Percentiles rank a stretch among this genome's conserved stretches.
Evolutionary conservation across 176 grass and related monocot species (phyloP).

Genomic region (Carex pumila): DNA sequence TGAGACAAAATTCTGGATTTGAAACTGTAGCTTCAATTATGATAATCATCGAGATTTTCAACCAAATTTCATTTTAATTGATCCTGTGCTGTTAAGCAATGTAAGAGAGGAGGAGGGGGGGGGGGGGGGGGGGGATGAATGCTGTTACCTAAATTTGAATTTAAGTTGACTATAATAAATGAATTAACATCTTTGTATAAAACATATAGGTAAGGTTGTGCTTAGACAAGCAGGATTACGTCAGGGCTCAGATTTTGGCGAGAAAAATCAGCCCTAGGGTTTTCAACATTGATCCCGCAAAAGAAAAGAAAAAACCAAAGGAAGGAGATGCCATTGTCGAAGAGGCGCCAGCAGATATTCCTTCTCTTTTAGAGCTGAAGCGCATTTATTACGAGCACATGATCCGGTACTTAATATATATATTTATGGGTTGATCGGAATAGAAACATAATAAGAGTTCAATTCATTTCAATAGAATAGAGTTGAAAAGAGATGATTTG

Average conservation of each 20-base stretch:
- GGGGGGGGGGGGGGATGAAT: neutral
- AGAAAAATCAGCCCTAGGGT: conserved; percentile 90
- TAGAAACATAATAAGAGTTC: no score
- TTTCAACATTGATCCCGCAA: conserved; percentile 67
- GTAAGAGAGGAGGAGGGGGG: no score
- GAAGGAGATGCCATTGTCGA: conserved; percentile 83
- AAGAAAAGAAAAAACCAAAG: conserved; percentile 90
- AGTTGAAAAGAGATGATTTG: no score
- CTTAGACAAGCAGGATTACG: conserved; percentile 81
- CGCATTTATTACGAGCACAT: conserved; percentile 86
- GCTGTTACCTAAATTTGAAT: neutral
- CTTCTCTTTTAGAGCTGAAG: conserved; percentile 79
- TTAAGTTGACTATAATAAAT: neutral
- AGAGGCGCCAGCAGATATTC: conserved; percentile 80
- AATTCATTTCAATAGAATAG: no score
- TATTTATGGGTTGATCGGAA: neutral
- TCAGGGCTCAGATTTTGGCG: conserved; percentile 85
- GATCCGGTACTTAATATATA: conserved; percentile 52
- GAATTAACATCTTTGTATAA: conserved; percentile 2
- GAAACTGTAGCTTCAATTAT: neutral
- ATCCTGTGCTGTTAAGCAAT: neutral
- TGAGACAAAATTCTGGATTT: neutral
- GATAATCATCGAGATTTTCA: neutral
- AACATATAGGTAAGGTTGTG: conserved; percentile 69
- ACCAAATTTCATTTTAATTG: neutral